A percentile compares a stretch with the other conserved stretches of the same genome.
These are phyloP conservation scores for Daucus carota DNA, from an alignment of 129 eudicot genomes.

Conservation along the genomic window DNA sequence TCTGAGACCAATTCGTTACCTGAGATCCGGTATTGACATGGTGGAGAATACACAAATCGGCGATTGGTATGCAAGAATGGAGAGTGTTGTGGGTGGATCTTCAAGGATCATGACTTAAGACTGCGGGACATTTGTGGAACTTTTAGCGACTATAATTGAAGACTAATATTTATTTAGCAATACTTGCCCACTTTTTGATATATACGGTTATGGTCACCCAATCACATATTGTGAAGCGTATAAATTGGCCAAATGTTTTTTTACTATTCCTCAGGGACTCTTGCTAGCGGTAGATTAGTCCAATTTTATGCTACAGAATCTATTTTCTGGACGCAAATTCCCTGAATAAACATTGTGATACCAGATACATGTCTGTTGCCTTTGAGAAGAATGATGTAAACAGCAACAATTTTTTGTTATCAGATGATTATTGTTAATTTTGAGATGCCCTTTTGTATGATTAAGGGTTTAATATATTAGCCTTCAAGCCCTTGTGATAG, in stretches of 20 bases:
- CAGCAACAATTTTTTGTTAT: not conserved
- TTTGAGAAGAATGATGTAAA: not conserved
- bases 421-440: not conserved
- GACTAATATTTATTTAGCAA: not conserved
- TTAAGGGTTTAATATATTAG: not conserved
- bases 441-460: not conserved
- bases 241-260: not conserved
- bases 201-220: conserved; percentile 1
- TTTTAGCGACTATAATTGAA: not conserved
- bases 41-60: conserved; percentile 10
- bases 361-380: not conserved
- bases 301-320: not conserved
- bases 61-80: conserved; percentile 10
- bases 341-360: not conserved
- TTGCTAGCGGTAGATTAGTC: not conserved
- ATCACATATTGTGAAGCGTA: not conserved
- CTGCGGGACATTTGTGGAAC: not conserved
- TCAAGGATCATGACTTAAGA: not conserved
- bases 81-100: conserved; percentile 6
- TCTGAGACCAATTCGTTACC: conserved; percentile 8
- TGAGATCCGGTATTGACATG: conserved; percentile 9
- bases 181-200: not conserved
- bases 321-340: not conserved
- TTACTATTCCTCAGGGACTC: not conserved
- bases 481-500: no score